These are phyloP conservation scores for Ganoderma lucidum DNA, from an alignment of 1,284 basidiomycete genomes.

Conservation along the genomic window DNA sequence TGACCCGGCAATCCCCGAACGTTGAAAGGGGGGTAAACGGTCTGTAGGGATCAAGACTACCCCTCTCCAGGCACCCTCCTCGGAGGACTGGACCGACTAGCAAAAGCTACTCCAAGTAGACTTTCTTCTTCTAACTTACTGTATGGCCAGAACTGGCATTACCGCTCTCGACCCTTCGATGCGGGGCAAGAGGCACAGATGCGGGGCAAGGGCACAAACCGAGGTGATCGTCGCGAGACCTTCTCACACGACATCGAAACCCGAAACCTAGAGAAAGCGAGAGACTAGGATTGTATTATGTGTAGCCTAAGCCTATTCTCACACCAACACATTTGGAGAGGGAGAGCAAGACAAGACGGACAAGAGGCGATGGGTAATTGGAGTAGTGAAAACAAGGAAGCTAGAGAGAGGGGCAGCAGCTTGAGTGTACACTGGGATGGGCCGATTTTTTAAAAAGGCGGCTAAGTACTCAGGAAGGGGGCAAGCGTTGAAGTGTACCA, in stretches of 20 bases:
- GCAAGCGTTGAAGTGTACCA: background rate
- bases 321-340: conserved; percentile 27
- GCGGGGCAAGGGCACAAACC: too few species aligned
- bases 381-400: conserved; percentile 6
- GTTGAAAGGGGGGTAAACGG: too few species aligned
- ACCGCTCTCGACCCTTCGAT: background rate
- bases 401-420: conserved; percentile 16
- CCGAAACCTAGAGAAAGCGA: background rate
- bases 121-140: too few species aligned
- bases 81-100: background rate
- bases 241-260: background rate
- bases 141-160: background rate
- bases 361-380: conserved; percentile 2
- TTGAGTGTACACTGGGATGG: conserved; percentile 18
- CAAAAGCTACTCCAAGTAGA: too few species aligned
- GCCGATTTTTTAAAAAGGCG: conserved; percentile 19
- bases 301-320: conserved; percentile 37
- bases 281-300: conserved; percentile 32
- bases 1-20: too few species aligned
- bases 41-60: too few species aligned
- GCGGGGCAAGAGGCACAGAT: background rate
- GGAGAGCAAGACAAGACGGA: conserved; percentile 12
- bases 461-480: conserved; percentile 7
- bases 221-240: background rate
- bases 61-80: background rate